phyloP scores from a whole-genome alignment of 2,329 filamentous ascomycete genomes.

The Paecilomyces niveus region DNA sequence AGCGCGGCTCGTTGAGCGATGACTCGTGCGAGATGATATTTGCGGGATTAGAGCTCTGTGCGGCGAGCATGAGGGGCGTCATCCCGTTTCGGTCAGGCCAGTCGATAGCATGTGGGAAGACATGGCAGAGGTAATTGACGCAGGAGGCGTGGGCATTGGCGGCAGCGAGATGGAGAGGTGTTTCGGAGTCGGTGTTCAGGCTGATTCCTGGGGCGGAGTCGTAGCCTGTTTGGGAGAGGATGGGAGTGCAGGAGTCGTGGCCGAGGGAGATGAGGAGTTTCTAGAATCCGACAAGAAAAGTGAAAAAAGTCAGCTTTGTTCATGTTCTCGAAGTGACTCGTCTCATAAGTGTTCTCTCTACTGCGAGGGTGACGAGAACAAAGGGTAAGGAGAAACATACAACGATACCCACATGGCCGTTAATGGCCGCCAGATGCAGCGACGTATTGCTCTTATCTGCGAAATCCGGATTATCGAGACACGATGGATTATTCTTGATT shows the following conservation, averaged over 20 bases:
- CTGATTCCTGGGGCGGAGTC: constrained; percentile 49
- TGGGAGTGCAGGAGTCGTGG: constrained; percentile 55
- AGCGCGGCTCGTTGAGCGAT: neutral
- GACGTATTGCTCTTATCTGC: constrained; percentile 73
- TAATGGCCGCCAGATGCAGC: constrained; percentile 69
- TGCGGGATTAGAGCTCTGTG: constrained; percentile 17
- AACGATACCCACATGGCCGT: constrained; percentile 64
- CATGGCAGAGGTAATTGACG: constrained; percentile 62
- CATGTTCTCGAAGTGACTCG: too few species aligned
- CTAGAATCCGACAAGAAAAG: constrained; percentile 15
- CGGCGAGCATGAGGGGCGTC: constrained; percentile 39
- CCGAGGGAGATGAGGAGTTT: constrained; percentile 63
- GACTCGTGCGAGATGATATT: constrained; percentile 4
- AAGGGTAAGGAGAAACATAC: constrained; percentile 18
- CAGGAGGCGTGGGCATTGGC: constrained; percentile 63
- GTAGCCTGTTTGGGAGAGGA: constrained; percentile 18
- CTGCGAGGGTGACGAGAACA: neutral
- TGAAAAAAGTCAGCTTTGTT: too few species aligned
- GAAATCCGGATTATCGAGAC: constrained; percentile 73
- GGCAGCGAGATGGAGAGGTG: constrained; percentile 73
- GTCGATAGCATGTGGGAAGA: constrained; percentile 56
- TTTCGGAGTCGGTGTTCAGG: constrained; percentile 72
- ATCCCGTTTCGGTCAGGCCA: constrained; percentile 61
- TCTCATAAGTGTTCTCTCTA: neutral
- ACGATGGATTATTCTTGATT: constrained; percentile 61